Evolutionary conservation across 2,329 filamentous ascomycete species (phyloP), one percentile per base, ranked within the genome.

Genomic region (Claviceps sp.): DNA sequence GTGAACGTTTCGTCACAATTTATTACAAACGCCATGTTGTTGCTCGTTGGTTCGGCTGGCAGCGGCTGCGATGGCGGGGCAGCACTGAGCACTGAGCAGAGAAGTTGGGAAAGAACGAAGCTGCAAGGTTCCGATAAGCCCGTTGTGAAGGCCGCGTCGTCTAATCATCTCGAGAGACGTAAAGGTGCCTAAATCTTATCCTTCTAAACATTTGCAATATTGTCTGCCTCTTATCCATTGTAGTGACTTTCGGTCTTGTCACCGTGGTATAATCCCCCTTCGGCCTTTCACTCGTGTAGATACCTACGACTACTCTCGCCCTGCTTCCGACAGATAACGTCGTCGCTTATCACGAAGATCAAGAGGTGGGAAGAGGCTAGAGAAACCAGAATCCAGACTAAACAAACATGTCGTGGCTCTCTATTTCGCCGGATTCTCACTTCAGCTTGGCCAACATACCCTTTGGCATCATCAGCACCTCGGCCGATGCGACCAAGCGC

Each of bases 361-460:
- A 14, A 20, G 22, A 5, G 14, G 14, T 23, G 14, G n/a, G 23
- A 8, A 4, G 2, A 26, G 20, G 20, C 20, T 20, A 20, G 20
- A 20, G 20, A 1, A 20, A 20, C 20, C 20, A 20, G 20, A 20
- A 20, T 20, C 20, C 20, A 20, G 20, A 20, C 20, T 20, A 20
- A 20, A 20, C 20, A 20, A 20, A 20, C 20, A 20, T 52, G 53
- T 62, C 60, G 40, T 64, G 62, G 62, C 56, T 64, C 36, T 36
- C 55, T 44, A 58, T 64, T 51, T 46, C 58, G 17, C 51, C 56
- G 9, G 54, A 56, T 22, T 60, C 58, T 14, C 58, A 61, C 59
- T 90, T 90, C 68, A 88, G 86, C 8, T 70, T 91, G 49, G 80
- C 83, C 61, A 93, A 93, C 63, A 83, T 93, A 50, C 87, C 87